Evolutionary conservation across 2,329 filamentous ascomycete species (phyloP).

Genomic region (Lithohypha guttulata): DNA sequence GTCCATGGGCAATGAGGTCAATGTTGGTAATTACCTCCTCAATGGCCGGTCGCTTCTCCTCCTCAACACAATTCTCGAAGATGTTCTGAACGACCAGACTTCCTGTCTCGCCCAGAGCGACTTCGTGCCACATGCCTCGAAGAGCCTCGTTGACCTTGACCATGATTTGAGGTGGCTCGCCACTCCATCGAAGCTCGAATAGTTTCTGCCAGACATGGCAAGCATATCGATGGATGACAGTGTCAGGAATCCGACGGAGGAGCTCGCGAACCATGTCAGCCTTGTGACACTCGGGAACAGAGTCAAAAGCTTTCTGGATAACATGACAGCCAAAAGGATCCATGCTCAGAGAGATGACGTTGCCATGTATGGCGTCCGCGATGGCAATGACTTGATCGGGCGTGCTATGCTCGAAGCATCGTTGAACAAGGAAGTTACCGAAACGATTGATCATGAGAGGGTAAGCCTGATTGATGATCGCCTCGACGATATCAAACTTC

Average conservation of each 20-base stretch:
- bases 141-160: constrained; percentile 90
- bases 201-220: constrained; percentile 99
- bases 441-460: constrained; percentile 97
- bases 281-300: constrained; percentile 94
- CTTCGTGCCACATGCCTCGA: constrained; percentile 96
- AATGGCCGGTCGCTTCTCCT: constrained; percentile 97
- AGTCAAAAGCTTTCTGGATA: constrained; percentile 96
- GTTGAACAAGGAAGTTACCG: constrained; percentile 95
- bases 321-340: constrained; percentile 98
- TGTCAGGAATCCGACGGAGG: constrained; percentile 88
- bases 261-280: constrained; percentile 98
- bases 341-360: constrained; percentile 91
- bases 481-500: constrained; percentile 94
- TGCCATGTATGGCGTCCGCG: constrained; percentile 84
- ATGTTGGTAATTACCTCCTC: constrained; percentile 93
- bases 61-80: constrained; percentile 96
- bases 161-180: constrained; percentile 95
- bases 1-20: constrained; percentile 89
- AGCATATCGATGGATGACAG: constrained; percentile 94
- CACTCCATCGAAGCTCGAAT: constrained; percentile 92
- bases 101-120: constrained; percentile 91
- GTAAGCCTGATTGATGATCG: constrained; percentile 90
- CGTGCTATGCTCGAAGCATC: constrained; percentile 96
- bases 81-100: constrained; percentile 98
- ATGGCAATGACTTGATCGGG: constrained; percentile 91